Conservation (phyloP, 768 basidiomycete genomes). For the Saitozyma podzolica region DNA sequence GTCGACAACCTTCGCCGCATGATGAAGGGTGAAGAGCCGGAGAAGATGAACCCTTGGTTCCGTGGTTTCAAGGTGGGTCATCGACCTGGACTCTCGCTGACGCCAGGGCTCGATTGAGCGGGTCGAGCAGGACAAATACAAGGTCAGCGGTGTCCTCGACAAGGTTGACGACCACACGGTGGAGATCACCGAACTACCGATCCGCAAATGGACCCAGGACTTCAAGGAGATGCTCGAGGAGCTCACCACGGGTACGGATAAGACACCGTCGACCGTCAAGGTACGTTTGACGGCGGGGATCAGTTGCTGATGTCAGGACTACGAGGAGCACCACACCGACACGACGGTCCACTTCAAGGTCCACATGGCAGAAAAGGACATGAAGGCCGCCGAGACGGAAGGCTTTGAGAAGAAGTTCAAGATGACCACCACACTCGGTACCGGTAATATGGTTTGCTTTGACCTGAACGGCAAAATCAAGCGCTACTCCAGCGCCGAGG, state of each 20-base stretch:
- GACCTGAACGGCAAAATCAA: conserved; percentile 94
- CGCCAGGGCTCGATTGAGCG: conserved; percentile 77
- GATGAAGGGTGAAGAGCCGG: conserved; percentile 79
- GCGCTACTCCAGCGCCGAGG: conserved; percentile 84
- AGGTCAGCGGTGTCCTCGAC: conserved; percentile 69
- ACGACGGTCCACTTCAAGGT: conserved; percentile 85
- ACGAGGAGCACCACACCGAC: conserved; percentile 94
- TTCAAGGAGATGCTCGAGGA: conserved; percentile 90
- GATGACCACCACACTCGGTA: conserved; percentile 76
- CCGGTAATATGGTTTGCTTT: conserved; percentile 98
- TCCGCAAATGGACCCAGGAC: conserved; percentile 88
- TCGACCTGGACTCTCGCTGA: neutral
- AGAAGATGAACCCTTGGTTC: conserved; percentile 95
- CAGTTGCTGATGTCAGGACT: conserved; percentile 64
- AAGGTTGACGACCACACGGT: conserved; percentile 86
- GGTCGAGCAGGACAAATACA: conserved; percentile 67
- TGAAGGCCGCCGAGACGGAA: conserved; percentile 84
- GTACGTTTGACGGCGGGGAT: conserved; percentile 48
- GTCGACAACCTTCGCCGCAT: conserved; percentile 80
- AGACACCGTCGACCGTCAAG: conserved; percentile 78
- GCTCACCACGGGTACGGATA: conserved; percentile 74
- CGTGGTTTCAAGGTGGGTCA: conserved; percentile 68
- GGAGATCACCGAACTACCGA: conserved; percentile 91
- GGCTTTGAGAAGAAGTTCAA: conserved; percentile 91
- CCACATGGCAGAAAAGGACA: conserved; percentile 72